Percentiles rank a stretch among this genome's conserved stretches.
Evolutionary conservation across 2,329 filamentous ascomycete genomes (phyloP).

Genomic region (Ceratocystis cacaofunesta): DNA sequence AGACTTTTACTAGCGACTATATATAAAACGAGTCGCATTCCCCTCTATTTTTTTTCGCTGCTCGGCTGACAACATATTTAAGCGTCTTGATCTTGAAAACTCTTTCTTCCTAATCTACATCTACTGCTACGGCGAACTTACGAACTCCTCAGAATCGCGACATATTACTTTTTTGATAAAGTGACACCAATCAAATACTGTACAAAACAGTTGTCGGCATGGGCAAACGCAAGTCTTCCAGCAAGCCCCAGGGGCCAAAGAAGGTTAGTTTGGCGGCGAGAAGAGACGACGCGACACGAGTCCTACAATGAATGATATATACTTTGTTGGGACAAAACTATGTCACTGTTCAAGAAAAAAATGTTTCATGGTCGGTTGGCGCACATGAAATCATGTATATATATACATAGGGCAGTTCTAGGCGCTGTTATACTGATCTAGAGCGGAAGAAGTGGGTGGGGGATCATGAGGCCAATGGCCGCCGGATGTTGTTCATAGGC

Average conservation of each 20-base stretch:
- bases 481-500: neutral
- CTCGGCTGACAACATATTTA: neutral
- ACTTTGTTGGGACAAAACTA: neutral
- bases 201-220: constrained; percentile 25
- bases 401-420: neutral
- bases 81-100: too few species aligned
- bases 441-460: neutral
- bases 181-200: neutral
- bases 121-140: neutral
- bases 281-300: neutral
- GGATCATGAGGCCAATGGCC: neutral
- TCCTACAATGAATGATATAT: neutral
- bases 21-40: neutral
- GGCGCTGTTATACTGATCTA: neutral
- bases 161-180: neutral
- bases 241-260: constrained; percentile 67
- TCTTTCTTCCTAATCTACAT: neutral
- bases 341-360: neutral
- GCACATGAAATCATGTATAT: neutral
- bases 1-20: neutral
- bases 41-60: neutral
- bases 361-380: neutral
- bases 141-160: neutral
- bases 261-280: constrained; percentile 42
- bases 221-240: constrained; percentile 88